Percentiles rank a stretch among this genome's conserved stretches.
phyloP scores from a whole-genome alignment of 192 early-diverging fungal genomes.

The Oehlia diaphana region DNA sequence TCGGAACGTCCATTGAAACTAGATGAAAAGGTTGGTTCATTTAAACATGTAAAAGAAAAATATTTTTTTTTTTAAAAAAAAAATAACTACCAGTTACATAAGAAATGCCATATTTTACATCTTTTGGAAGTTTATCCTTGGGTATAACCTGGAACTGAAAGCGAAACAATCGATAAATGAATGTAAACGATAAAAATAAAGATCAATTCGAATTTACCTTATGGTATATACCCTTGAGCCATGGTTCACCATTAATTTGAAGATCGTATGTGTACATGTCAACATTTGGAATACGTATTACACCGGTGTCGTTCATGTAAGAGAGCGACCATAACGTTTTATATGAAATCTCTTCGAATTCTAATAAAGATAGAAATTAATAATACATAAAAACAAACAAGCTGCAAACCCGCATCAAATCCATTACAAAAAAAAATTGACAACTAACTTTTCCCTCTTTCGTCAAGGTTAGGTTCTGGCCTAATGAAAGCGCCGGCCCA shows the following conservation, averaged over 20 bases:
- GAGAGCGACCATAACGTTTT: conserved; percentile 45
- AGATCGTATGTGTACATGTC: conserved; percentile 41
- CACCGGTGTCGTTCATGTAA: conserved; percentile 38
- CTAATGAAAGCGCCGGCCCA: conserved; percentile 54
- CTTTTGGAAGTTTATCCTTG: not conserved
- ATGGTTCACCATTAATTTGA: conserved; percentile 34
- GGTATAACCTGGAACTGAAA: not conserved
- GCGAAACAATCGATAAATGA: not conserved
- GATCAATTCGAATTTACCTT: conserved; percentile 34
- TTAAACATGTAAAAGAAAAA: no score
- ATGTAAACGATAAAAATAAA: not conserved
- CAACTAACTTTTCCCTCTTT: conserved; percentile 36
- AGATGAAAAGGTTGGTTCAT: conserved; percentile 18
- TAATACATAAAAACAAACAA: no score
- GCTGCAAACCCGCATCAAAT: no score
- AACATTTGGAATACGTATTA: conserved; percentile 36
- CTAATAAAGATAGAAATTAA: not conserved
- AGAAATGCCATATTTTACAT: not conserved
- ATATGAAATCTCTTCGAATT: conserved; percentile 42
- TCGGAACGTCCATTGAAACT: conserved; percentile 62
- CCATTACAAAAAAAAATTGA: not conserved
- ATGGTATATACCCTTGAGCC: conserved; percentile 48
- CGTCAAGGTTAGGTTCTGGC: conserved; percentile 37
- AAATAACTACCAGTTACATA: not conserved
- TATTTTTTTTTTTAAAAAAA: not conserved